Evolutionary conservation across 2,329 filamentous ascomycete species (phyloP), one percentile per base, ranked within the genome.

Genomic region (Hypocreales sp.): DNA sequence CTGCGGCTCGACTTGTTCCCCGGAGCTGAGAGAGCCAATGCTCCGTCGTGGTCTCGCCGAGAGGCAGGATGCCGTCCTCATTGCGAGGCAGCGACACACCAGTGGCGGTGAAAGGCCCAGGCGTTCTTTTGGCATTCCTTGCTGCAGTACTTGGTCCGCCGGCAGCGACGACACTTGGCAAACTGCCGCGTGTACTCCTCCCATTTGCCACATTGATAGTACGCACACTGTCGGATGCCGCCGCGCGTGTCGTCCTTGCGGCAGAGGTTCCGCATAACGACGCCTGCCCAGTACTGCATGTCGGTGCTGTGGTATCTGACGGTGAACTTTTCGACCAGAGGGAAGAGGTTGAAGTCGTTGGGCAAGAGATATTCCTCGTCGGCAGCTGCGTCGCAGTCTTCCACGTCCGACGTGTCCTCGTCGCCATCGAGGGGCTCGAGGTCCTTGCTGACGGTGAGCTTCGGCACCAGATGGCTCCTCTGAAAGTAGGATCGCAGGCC

Each of bases 201-300:
- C 90, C 90, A 98, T 50, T 92, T 94, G 34, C 87, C 87, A 51
- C 90, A 98, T 54, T 93, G 76, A 58, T 92, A 98, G 58, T 94
- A 94, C 29, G 90, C 90, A 51, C 90, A 98, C 50, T 98, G 90
- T 31, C 90, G 70, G 40, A 98, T 95, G 32, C 90, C 90, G 22
- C 90, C 90, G 25, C 82, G 71, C 8, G 79, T 82, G 48, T 98
- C 90, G 49, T 98, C 90, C 58, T 98, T 98, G 37, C 90, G 81
- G 63, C 90, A 98, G 26, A 98, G 69, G 48, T 98, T 98, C 37
- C 90, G 72, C 90, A 98, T 98, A 24, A 98, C 90, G 11, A 98
- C 90, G 35, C 87, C 90, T 12, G 90, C 90, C 90, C 90, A 98
- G 59, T 98, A 98, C 52, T 94, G 87, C 90, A 98, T 98, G 48